Evolutionary conservation across 2,329 filamentous ascomycete species (phyloP).

Genomic region (Venturia nashicola): DNA sequence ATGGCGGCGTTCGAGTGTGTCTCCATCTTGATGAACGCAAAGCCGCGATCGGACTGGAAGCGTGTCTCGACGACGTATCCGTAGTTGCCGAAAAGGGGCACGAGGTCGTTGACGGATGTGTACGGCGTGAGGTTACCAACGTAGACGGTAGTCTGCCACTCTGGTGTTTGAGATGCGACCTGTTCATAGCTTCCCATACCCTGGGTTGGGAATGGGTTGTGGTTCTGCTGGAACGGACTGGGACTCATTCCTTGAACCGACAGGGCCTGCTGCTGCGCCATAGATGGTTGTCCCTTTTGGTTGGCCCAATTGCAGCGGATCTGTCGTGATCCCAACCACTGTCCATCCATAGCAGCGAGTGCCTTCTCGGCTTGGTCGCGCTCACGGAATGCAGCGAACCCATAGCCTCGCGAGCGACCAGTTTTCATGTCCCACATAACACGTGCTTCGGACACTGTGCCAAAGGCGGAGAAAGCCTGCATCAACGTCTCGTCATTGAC

Average conservation of each 20-base stretch:
- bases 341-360: conserved; percentile 93
- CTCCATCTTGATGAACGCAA: conserved; percentile 99
- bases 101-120: conserved; percentile 88
- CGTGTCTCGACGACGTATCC: conserved; percentile 94
- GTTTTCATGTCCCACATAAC: conserved; percentile 99
- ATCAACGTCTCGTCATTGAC: conserved; percentile 92
- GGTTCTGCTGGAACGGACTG: conserved; percentile 77
- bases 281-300: conserved; percentile 98
- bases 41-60: conserved; percentile 94
- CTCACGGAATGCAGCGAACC: conserved; percentile 95
- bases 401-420: conserved; percentile 89
- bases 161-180: conserved; percentile 86
- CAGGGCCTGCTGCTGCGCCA: conserved; percentile 96
- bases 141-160: conserved; percentile 97
- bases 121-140: conserved; percentile 97
- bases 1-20: conserved; percentile 95
- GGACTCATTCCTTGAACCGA: conserved; percentile 96
- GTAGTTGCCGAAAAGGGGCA: conserved; percentile 98
- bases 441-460: conserved; percentile 88
- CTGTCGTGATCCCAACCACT: conserved; percentile 95
- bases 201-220: conserved; percentile 86
- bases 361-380: conserved; percentile 91
- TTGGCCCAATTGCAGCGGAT: conserved; percentile 99
- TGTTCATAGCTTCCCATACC: conserved; percentile 97
- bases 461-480: conserved; percentile 93